These are phyloP conservation scores for Globisporangium irregulare DNA, from an alignment of 352 stramenopile genomes.

Conservation along the genomic window DNA sequence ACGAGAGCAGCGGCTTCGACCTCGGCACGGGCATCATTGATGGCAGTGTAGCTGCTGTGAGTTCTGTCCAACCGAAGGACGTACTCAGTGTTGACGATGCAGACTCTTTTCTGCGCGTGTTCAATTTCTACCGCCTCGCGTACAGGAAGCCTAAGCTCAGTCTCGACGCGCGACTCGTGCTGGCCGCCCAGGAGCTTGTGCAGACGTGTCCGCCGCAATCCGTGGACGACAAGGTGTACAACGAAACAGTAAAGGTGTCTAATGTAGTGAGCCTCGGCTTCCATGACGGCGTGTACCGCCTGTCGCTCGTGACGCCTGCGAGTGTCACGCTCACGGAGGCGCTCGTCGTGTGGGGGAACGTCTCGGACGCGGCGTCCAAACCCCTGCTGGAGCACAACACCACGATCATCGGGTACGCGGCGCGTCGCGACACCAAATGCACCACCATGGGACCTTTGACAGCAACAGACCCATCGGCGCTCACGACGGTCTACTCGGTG, in stretches of 20 bases:
- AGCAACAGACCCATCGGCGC: background rate
- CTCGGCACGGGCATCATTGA: slow-evolving; percentile 3
- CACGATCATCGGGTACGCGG: slow-evolving; percentile 28
- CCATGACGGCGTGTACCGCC: slow-evolving; percentile 15
- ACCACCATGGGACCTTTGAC: background rate
- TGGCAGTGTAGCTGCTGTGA: background rate
- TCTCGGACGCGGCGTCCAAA: slow-evolving; percentile 18
- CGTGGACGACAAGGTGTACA: background rate
- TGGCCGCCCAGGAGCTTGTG: slow-evolving; percentile 32
- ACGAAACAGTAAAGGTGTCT: background rate
- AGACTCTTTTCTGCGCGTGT: slow-evolving; percentile 22
- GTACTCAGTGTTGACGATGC: slow-evolving; percentile 24
- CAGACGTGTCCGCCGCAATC: slow-evolving; percentile 19
- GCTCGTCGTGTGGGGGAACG: slow-evolving; percentile 29
- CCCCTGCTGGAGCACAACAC: slow-evolving; percentile 25
- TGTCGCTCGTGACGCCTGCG: slow-evolving; percentile 21
- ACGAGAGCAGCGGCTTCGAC: slow-evolving; percentile 8
- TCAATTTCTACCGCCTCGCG: slow-evolving; percentile 32
- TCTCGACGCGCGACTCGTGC: slow-evolving; percentile 29
- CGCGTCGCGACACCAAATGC: slow-evolving; percentile 18
- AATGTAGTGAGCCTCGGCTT: slow-evolving; percentile 11
- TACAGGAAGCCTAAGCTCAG: slow-evolving; percentile 20
- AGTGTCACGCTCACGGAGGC: slow-evolving; percentile 20
- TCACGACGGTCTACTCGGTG: slow-evolving; percentile 10
- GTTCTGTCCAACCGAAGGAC: background rate